Conservation (phyloP, 805 yeast genomes). For the Monosporozyma aerobia region DNA sequence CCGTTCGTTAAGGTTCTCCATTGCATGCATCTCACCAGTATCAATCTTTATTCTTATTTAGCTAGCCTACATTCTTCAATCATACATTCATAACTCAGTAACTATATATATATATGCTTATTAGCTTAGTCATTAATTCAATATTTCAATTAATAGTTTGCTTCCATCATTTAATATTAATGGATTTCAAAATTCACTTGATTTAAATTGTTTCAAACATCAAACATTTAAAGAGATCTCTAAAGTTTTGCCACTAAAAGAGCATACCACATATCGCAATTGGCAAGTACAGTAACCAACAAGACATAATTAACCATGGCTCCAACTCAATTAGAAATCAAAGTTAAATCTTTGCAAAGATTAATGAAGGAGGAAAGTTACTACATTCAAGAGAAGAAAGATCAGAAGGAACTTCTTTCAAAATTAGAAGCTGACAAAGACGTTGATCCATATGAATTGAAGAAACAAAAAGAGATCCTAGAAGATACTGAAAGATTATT, state of each 20-base stretch:
- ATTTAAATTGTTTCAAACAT: background rate
- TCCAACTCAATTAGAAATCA: constrained; percentile 64
- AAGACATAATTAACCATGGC: constrained; percentile 36
- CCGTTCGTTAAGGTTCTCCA: background rate
- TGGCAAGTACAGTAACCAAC: background rate
- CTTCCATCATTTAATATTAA: too few species aligned
- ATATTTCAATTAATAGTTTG: background rate
- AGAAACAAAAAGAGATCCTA: constrained; percentile 42
- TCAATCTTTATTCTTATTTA: background rate
- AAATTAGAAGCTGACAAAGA: constrained; percentile 34
- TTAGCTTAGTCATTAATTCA: background rate
- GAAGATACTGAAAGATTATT: constrained; percentile 46
- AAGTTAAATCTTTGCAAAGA: constrained; percentile 58
- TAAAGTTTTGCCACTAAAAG: background rate
- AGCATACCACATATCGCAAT: background rate
- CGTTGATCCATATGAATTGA: constrained; percentile 59
- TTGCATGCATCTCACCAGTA: background rate
- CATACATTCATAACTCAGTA: background rate
- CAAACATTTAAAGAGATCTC: background rate
- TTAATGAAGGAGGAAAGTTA: constrained; percentile 56
- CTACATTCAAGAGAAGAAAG: constrained; percentile 50
- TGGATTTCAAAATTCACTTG: background rate
- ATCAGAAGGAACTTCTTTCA: constrained; percentile 42
- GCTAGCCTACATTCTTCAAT: background rate
- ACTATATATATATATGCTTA: background rate